Evolutionary conservation across 2,329 filamentous ascomycete genomes (phyloP).

Genomic region (Coniochaeta ligniaria): DNA sequence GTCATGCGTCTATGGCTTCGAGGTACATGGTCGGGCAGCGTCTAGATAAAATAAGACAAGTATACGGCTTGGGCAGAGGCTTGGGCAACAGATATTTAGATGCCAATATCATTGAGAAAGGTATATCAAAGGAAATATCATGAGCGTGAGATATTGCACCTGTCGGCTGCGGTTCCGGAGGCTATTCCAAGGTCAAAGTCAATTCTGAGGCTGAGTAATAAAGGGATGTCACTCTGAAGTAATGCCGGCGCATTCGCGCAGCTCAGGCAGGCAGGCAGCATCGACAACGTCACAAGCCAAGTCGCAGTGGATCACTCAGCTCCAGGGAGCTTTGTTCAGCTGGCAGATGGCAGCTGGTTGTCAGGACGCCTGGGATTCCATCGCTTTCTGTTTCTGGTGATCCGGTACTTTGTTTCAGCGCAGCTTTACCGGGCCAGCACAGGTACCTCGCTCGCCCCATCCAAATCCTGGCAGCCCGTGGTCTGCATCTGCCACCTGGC

Average conservation of each 20-base stretch:
- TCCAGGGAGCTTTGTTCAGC: not conserved
- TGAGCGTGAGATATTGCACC: not conserved
- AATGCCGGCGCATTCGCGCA: not conserved
- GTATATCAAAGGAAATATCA: not conserved
- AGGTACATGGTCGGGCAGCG: not conserved
- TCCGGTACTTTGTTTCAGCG: not conserved
- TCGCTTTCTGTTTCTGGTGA: not conserved
- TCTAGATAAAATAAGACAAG: not conserved
- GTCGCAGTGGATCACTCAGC: not conserved
- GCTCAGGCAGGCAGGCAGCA: slow-evolving; percentile 15
- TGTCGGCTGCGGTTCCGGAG: not conserved
- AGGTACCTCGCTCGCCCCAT: not conserved
- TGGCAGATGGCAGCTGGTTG: not conserved
- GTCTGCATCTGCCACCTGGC: not conserved
- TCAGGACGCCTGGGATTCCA: not conserved
- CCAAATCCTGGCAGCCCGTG: not conserved
- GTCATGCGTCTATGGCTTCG: slow-evolving; percentile 5
- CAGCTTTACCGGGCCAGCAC: not conserved
- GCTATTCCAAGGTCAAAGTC: not conserved
- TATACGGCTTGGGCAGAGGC: not conserved
- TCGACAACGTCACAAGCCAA: slow-evolving; percentile 18
- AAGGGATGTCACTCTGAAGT: too few relatives aligned
- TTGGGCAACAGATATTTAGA: too few relatives aligned
- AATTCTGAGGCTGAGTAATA: not conserved
- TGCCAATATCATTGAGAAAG: too few relatives aligned